Conservation (phyloP, 192 early-diverging fungal genomes). For the Rhizophagus clarus region DNA sequence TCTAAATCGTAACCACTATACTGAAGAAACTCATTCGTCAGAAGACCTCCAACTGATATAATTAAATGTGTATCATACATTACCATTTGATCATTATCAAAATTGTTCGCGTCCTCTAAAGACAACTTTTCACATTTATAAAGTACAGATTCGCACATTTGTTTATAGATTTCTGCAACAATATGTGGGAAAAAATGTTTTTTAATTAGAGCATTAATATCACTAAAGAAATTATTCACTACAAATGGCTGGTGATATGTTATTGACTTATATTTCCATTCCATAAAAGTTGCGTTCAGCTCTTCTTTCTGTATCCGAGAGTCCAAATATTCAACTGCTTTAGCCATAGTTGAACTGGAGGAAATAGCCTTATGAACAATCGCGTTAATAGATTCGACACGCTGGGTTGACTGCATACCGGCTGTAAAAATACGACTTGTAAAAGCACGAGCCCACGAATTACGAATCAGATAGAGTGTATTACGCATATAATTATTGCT, state of each 20-base stretch:
- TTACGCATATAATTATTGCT: neutral
- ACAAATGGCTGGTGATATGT: neutral
- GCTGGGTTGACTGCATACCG: constrained; percentile 28
- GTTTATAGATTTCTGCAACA: neutral
- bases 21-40: too few relatives aligned
- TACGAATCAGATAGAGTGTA: neutral
- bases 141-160: neutral
- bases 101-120: neutral
- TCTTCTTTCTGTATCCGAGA: neutral
- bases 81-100: neutral
- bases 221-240: neutral
- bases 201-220: neutral
- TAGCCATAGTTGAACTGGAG: neutral
- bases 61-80: too few relatives aligned
- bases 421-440: constrained; percentile 19
- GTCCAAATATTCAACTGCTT: neutral
- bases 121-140: neutral
- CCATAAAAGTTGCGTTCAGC: neutral
- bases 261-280: neutral
- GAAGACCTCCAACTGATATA: too few relatives aligned
- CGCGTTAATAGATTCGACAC: constrained; percentile 1
- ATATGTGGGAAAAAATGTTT: neutral
- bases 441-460: constrained; percentile 8
- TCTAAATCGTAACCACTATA: too few relatives aligned
- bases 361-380: constrained; percentile 8